phyloP scores from a whole-genome alignment of 441 rosid genomes.

The Pelargonium myrrhifolium region DNA sequence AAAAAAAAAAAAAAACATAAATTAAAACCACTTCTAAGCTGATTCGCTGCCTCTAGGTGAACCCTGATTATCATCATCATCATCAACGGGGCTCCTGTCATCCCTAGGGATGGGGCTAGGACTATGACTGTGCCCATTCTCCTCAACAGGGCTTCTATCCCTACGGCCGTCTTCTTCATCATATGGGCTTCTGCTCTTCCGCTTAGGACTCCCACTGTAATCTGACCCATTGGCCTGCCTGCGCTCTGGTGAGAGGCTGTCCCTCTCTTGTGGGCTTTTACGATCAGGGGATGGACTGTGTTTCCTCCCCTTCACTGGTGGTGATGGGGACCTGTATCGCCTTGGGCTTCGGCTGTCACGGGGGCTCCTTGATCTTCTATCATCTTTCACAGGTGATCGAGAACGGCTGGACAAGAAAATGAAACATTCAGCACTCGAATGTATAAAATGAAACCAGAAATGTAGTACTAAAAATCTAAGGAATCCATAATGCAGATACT shows the following conservation, averaged over 20 bases:
- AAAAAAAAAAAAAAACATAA: too few species aligned
- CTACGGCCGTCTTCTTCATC: not conserved
- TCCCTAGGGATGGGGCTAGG: not conserved
- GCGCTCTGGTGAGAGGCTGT: conserved; percentile 14
- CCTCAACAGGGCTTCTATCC: not conserved
- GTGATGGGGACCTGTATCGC: conserved; percentile 34
- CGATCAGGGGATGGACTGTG: conserved; percentile 23
- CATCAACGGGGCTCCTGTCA: not conserved
- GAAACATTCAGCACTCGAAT: too few species aligned
- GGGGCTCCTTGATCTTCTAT: conserved; percentile 51
- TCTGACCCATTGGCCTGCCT: conserved; percentile 26
- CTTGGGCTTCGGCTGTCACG: conserved; percentile 29
- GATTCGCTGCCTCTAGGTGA: not conserved
- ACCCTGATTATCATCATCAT: not conserved
- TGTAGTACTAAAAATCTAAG: not conserved
- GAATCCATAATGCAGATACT: not conserved
- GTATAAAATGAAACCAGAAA: too few species aligned
- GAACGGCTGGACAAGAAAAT: conserved; percentile 40
- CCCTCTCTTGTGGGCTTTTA: not conserved
- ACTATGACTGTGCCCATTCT: not conserved
- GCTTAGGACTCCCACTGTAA: not conserved
- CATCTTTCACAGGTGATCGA: conserved; percentile 48
- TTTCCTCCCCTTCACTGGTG: conserved; percentile 37
- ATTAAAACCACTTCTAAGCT: too few species aligned
- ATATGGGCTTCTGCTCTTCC: not conserved